Percentiles rank a stretch among this genome's conserved stretches.
Conservation (phyloP, 225 moss, liverwort and hornwort genomes). For the Neckera pumila region DNA sequence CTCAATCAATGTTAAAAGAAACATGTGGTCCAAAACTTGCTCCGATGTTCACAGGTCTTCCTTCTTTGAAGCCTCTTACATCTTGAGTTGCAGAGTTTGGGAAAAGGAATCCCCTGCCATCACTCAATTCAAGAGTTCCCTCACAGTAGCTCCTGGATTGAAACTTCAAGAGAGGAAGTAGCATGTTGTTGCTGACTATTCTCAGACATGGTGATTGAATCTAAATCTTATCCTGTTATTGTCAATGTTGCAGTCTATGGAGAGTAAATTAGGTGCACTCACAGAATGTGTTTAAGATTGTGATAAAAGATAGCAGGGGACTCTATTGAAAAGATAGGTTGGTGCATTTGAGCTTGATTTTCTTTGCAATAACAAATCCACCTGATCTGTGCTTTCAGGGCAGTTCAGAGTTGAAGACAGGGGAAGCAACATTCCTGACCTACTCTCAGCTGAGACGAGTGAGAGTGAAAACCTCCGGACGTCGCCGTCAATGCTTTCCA, state of each 20-base stretch:
- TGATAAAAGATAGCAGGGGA: neutral
- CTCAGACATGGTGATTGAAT: neutral
- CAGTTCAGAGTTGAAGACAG: constrained; percentile 14
- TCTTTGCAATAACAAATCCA: neutral
- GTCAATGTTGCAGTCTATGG: neutral
- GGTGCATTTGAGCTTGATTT: neutral
- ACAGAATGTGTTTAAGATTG: too few relatives aligned
- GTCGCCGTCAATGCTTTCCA: constrained; percentile 30
- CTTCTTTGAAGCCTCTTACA: neutral
- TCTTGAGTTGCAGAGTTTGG: neutral
- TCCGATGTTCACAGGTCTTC: neutral
- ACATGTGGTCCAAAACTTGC: neutral
- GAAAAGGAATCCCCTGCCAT: neutral
- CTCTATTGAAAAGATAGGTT: neutral
- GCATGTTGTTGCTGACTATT: neutral
- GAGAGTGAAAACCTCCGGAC: constrained; percentile 12
- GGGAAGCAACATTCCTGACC: constrained; percentile 34
- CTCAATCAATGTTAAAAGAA: neutral
- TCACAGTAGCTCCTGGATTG: neutral
- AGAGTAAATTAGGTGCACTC: neutral
- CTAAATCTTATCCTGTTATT: neutral
- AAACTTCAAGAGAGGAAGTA: neutral
- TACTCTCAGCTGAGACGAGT: constrained; percentile 32
- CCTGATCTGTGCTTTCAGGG: neutral
- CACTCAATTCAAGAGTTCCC: neutral